Conservation (phyloP, 2,329 filamentous ascomycete species). For the Knufia fluminis region DNA sequence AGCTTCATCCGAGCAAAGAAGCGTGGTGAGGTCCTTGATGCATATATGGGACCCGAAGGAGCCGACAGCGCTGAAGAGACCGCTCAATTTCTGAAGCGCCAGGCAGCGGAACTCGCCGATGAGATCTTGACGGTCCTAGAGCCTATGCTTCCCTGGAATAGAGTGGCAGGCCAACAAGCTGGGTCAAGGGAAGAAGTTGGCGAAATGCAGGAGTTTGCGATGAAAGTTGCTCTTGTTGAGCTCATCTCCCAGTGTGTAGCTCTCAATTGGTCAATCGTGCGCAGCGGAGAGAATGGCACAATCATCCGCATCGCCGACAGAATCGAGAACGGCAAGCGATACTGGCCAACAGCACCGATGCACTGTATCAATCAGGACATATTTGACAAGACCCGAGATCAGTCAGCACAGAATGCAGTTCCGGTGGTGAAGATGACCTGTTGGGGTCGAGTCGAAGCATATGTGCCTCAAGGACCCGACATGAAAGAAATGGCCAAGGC, state of each 20-base stretch:
- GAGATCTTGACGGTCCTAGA: slow-evolving; percentile 10
- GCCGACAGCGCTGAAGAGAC: neutral
- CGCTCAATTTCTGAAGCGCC: slow-evolving; percentile 1
- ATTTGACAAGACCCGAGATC: neutral
- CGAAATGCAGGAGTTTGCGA: neutral
- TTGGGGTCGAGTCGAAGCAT: slow-evolving; percentile 18
- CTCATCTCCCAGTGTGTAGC: slow-evolving; percentile 11
- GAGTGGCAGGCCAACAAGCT: neutral
- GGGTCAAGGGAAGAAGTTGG: neutral
- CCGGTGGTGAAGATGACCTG: slow-evolving; percentile 19
- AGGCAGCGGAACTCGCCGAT: slow-evolving; percentile 6
- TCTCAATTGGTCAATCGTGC: slow-evolving; percentile 14
- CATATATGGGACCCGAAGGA: neutral
- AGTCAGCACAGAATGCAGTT: neutral
- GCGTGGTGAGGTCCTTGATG: slow-evolving; percentile 10
- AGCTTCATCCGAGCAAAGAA: slow-evolving; percentile 18
- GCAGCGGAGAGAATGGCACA: slow-evolving; percentile 13
- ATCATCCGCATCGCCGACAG: slow-evolving; percentile 14
- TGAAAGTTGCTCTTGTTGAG: slow-evolving; percentile 9
- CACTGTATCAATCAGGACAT: slow-evolving; percentile 11
- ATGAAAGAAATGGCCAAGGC: neutral
- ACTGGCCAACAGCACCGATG: neutral
- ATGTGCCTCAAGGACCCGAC: neutral
- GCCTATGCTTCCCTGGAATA: slow-evolving; percentile 11
- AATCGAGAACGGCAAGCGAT: slow-evolving; percentile 15